Conservation (phyloP, 768 basidiomycete genomes). For the Lentinula aciculospora region DNA sequence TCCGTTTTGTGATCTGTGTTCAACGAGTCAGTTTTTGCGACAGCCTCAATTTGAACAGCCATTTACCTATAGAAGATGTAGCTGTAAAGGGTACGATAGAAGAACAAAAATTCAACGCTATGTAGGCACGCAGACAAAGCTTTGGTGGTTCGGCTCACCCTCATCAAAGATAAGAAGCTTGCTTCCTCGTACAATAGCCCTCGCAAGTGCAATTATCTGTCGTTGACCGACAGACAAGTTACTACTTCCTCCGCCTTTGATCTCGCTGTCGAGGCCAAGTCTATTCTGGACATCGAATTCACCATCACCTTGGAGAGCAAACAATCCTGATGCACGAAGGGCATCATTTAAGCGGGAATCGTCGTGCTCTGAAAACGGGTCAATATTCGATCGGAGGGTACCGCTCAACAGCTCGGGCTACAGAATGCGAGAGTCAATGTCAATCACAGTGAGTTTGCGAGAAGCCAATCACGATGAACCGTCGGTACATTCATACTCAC, state of each 20-base stretch:
- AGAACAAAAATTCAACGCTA: too few relatives aligned
- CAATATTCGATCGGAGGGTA: constrained; percentile 60
- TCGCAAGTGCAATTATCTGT: constrained; percentile 62
- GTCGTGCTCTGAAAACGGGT: constrained; percentile 57
- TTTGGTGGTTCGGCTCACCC: constrained; percentile 32
- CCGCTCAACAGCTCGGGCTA: constrained; percentile 53
- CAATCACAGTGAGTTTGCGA: background rate
- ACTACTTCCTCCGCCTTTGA: constrained; percentile 52
- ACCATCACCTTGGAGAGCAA: constrained; percentile 34
- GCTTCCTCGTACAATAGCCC: constrained; percentile 55
- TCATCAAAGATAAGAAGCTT: constrained; percentile 60
- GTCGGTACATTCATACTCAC: too few relatives aligned
- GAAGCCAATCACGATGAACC: too few relatives aligned
- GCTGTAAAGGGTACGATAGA: too few relatives aligned
- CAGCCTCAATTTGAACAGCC: background rate
- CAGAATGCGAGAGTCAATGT: background rate
- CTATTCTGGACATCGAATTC: constrained; percentile 25
- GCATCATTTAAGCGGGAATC: constrained; percentile 38
- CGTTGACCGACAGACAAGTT: constrained; percentile 78
- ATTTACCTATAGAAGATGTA: constrained; percentile 44
- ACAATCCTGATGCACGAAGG: constrained; percentile 33
- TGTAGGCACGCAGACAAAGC: too few relatives aligned
- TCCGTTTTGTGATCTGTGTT: constrained; percentile 58
- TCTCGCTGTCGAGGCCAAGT: constrained; percentile 39
- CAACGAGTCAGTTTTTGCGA: background rate